Base-by-base conservation (phyloP, 345 rosid species). In the Cardiospermum halicacabum region DNA sequence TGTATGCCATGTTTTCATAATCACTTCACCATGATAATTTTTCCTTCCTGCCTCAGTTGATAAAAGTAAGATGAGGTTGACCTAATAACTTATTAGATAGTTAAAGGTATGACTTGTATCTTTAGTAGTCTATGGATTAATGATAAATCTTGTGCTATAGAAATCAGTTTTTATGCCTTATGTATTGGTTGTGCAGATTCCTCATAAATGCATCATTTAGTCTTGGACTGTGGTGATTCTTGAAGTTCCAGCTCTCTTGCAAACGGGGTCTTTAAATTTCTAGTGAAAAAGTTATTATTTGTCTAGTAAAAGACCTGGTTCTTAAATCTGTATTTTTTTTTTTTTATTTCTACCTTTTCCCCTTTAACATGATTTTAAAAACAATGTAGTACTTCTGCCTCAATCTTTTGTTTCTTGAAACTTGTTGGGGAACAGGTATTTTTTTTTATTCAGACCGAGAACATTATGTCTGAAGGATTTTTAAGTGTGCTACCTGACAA, bases 271-370 rank as follows among this genome's bases (percentile, higher is more conserved):
- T 79, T 87, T 83, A 69, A 74, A 72, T 72, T 76, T 73, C 74
- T 53, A 61, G 73, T 78, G 79, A 82, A 84, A 85, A 66, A 5
- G 82, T 72, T 76, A 80, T 67, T 65, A 47, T 76, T 85, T 83
- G 81, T 73, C 75, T 69, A 30, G 72, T 74, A 61, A 56, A 68
- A 80, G 81, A 75, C 74, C 78, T 58, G 65, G 73, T 69, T 78
- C 81, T 72, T 68, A 80, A 88, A 85, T 82, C 72, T 79, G 85
- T 82, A 79, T 74, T 75, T 77, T 63, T 40, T 62, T 60, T 56
- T 48, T 65, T 32, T 63, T 71, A 36, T 56, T 53, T 75, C n/a
- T 62, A 65, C 62, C 62, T 55, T 57, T 66, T 69, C 47, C 65
- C 72, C 66, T 69, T 32, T 68, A 58, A 43, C 73, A 0, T 62